These are phyloP conservation scores for Bipolaris bicolor DNA, from an alignment of 2,329 filamentous ascomycete genomes.

Conservation along the genomic window DNA sequence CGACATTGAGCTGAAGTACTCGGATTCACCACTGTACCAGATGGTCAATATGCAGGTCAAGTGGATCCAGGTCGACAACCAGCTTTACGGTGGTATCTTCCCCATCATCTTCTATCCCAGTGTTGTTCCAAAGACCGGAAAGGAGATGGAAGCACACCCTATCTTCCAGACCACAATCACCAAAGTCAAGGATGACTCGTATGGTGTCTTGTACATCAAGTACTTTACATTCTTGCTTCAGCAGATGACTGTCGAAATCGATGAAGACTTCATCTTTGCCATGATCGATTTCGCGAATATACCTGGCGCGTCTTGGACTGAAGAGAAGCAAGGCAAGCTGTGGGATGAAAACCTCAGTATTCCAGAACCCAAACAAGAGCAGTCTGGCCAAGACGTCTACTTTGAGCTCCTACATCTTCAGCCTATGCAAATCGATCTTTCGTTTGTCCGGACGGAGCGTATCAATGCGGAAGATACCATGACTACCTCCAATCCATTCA, in stretches of 20 bases:
- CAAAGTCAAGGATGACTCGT: constrained; percentile 96
- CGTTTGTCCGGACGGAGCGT: constrained; percentile 94
- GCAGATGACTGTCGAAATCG: constrained; percentile 97
- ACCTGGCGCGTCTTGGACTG: constrained; percentile 85
- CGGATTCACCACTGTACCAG: constrained; percentile 91
- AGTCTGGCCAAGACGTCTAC: constrained; percentile 92
- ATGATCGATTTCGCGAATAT: constrained; percentile 94
- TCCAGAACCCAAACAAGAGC: constrained; percentile 84
- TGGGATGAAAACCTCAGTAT: constrained; percentile 91
- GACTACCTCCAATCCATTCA: constrained; percentile 85
- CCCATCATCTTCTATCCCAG: constrained; percentile 96
- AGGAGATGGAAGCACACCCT: constrained; percentile 94
- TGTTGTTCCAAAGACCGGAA: constrained; percentile 94
- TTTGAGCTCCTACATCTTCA: constrained; percentile 97
- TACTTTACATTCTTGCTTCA: constrained; percentile 93
- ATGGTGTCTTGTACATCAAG: constrained; percentile 97
- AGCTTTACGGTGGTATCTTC: constrained; percentile 97
- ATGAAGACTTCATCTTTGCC: constrained; percentile 97
- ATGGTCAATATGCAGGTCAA: constrained; percentile 90
- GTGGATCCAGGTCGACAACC: constrained; percentile 99
- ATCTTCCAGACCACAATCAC: constrained; percentile 92
- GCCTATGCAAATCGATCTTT: constrained; percentile 96
- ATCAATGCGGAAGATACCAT: constrained; percentile 96
- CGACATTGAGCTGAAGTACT: constrained; percentile 88
- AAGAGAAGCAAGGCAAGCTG: constrained; percentile 80